Percentiles rank a stretch among this genome's conserved stretches.
phyloP scores from a whole-genome alignment of 176 grass and related monocot species.

The Triticum urartu region DNA sequence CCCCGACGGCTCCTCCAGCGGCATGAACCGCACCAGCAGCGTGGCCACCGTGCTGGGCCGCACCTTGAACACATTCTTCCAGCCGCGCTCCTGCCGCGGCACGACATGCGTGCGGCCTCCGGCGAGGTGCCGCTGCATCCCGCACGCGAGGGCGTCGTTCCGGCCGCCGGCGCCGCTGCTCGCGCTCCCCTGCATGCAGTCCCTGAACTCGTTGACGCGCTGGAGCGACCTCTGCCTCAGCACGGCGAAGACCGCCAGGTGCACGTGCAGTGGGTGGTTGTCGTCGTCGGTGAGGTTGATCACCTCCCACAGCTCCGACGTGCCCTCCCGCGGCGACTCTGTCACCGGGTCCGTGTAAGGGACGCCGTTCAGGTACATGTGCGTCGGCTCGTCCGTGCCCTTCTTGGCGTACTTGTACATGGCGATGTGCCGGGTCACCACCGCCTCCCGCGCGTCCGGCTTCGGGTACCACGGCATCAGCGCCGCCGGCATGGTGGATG shows the following conservation, averaged over 20 bases:
- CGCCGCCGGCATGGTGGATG: conserved; percentile 31
- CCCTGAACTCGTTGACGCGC: conserved; percentile 44
- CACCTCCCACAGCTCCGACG: neutral
- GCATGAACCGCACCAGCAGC: conserved; percentile 69
- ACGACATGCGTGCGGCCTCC: conserved; percentile 3
- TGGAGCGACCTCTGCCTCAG: conserved; percentile 49
- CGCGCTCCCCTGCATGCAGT: conserved; percentile 48
- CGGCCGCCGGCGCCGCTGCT: conserved; percentile 24
- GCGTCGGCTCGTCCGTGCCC: conserved; percentile 71
- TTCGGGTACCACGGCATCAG: conserved; percentile 40
- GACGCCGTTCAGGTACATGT: conserved; percentile 75
- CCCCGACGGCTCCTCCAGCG: conserved; percentile 19
- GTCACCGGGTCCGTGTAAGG: conserved; percentile 30
- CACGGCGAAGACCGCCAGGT: conserved; percentile 56
- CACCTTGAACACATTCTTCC: conserved; percentile 98
- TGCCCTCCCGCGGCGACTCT: neutral
- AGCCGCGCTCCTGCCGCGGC: conserved; percentile 57
- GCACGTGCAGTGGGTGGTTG: conserved; percentile 89
- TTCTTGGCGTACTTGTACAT: conserved; percentile 80
- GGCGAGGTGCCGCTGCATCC: conserved; percentile 25
- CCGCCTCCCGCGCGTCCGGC: conserved; percentile 26
- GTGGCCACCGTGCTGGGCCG: conserved; percentile 45
- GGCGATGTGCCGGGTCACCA: conserved; percentile 37
- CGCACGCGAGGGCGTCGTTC: conserved; percentile 57
- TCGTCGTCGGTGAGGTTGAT: conserved; percentile 79